Conservation (phyloP, 2,329 filamentous ascomycete genomes). For the Phoma sp. region DNA sequence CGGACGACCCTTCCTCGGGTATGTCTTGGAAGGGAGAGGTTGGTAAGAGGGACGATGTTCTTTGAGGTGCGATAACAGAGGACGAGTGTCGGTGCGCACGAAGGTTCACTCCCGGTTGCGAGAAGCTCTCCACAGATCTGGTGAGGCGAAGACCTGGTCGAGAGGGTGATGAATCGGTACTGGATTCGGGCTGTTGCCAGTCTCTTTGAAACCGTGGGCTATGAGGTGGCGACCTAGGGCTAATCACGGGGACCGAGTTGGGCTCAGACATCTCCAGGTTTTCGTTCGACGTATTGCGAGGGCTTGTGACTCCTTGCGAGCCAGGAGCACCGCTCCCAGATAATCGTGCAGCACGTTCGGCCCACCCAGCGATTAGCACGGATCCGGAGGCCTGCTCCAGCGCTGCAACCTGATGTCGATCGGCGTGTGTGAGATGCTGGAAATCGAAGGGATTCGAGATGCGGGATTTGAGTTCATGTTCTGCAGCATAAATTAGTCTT, state of each 20-base stretch:
- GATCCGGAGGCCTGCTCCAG: conserved; percentile 59
- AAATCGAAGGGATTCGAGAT: conserved; percentile 71
- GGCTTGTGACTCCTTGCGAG: neutral
- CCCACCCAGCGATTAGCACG: conserved; percentile 53
- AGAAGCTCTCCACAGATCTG: conserved; percentile 60
- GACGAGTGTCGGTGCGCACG: conserved; percentile 48
- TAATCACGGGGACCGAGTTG: conserved; percentile 24
- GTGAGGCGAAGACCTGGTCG: conserved; percentile 34
- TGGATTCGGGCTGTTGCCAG: conserved; percentile 18
- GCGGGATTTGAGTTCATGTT: conserved; percentile 35
- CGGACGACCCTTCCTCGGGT: conserved; percentile 21
- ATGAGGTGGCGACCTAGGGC: conserved; percentile 30
- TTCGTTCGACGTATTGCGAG: conserved; percentile 6
- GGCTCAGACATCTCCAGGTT: conserved; percentile 16
- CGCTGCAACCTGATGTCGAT: conserved; percentile 60
- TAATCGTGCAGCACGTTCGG: conserved; percentile 3
- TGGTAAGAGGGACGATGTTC: conserved; percentile 45
- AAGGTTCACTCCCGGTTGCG: conserved; percentile 56
- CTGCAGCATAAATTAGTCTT: conserved; percentile 18
- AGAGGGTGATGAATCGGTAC: conserved; percentile 17
- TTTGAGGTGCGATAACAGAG: conserved; percentile 49
- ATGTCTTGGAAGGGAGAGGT: conserved; percentile 28
- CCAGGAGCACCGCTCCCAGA: neutral
- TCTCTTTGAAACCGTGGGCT: conserved; percentile 28
- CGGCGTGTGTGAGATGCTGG: conserved; percentile 67